Evolutionary conservation across 1,284 basidiomycete species (phyloP).

Genomic region (Cystodermella granulosa): DNA sequence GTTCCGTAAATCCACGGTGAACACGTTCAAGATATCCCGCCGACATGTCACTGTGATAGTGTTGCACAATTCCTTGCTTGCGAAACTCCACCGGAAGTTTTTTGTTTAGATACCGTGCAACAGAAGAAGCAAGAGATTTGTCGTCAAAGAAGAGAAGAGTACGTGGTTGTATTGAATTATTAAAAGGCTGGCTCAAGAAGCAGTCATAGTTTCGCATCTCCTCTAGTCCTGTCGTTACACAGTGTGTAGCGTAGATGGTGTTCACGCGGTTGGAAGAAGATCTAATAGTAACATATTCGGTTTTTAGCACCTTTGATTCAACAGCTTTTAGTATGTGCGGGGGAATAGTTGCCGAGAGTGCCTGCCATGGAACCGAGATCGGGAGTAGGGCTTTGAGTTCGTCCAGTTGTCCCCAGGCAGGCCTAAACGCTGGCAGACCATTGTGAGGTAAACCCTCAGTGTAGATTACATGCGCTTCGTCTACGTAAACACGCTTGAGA

Average conservation of each 20-base stretch:
- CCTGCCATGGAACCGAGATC: conserved; percentile 11
- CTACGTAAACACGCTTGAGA: conserved; percentile 10
- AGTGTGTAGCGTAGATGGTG: conserved; percentile 28
- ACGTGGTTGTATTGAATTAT: conserved; percentile 13
- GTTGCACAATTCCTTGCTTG: conserved; percentile 14
- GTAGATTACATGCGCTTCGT: conserved; percentile 22
- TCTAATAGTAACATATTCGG: conserved; percentile 11
- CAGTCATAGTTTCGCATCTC: conserved; percentile 25
- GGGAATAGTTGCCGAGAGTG: conserved; percentile 25
- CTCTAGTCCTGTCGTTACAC: conserved; percentile 14
- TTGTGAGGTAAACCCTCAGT: conserved; percentile 19
- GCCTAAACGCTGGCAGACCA: conserved; percentile 24
- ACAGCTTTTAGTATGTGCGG: conserved; percentile 22
- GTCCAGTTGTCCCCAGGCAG: conserved; percentile 19
- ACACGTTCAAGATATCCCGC: conserved; percentile 15
- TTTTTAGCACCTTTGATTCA: conserved; percentile 12
- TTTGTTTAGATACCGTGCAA: conserved; percentile 9
- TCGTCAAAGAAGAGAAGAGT: conserved; percentile 26
- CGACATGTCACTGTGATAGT: conserved; percentile 30
- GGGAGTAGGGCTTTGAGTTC: conserved; percentile 20
- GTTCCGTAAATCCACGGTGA: conserved; percentile 15
- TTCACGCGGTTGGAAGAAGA: conserved; percentile 28
- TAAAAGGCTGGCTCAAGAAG: conserved; percentile 19
- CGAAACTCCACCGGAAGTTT: conserved; percentile 7
- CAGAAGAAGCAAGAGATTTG: conserved; percentile 8